Evolutionary conservation across 2,329 filamentous ascomycete species (phyloP).

Genomic region (Trichocomaceae sp.): DNA sequence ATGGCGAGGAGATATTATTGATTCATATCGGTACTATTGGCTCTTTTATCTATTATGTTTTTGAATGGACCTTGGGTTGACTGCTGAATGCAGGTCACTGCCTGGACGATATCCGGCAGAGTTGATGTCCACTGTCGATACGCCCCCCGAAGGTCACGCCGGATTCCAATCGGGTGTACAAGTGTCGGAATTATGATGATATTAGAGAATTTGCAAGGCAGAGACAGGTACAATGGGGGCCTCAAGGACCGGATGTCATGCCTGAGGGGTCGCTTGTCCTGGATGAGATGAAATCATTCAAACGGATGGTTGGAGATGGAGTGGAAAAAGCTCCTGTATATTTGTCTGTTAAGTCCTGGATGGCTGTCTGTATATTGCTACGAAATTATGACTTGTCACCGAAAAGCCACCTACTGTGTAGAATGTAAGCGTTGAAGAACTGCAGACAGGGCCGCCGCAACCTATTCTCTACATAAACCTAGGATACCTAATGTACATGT

Average conservation of each 20-base stretch:
- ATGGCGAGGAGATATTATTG: constrained; percentile 49
- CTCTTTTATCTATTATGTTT: not conserved
- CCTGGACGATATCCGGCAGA: constrained; percentile 55
- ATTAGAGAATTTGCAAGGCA: not conserved
- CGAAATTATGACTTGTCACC: too few species aligned
- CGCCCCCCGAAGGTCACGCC: constrained; percentile 18
- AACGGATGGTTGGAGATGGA: too few species aligned
- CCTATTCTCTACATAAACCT: too few species aligned
- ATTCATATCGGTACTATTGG: constrained; percentile 50
- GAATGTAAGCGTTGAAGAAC: too few species aligned
- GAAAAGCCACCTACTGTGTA: too few species aligned
- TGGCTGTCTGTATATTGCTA: too few species aligned
- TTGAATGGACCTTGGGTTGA: not conserved
- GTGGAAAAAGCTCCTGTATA: too few species aligned
- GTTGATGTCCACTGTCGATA: constrained; percentile 59
- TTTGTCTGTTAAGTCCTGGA: too few species aligned
- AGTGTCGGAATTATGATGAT: constrained; percentile 10
- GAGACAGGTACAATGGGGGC: not conserved
- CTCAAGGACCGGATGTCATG: not conserved
- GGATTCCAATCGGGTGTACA: not conserved
- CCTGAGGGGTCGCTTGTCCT: not conserved
- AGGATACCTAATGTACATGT: constrained; percentile 8
- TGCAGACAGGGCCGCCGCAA: too few species aligned
- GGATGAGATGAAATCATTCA: too few species aligned
- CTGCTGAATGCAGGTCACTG: constrained; percentile 45